Conservation (phyloP, 805 yeast species). For the Yarrowia keelungensis region DNA sequence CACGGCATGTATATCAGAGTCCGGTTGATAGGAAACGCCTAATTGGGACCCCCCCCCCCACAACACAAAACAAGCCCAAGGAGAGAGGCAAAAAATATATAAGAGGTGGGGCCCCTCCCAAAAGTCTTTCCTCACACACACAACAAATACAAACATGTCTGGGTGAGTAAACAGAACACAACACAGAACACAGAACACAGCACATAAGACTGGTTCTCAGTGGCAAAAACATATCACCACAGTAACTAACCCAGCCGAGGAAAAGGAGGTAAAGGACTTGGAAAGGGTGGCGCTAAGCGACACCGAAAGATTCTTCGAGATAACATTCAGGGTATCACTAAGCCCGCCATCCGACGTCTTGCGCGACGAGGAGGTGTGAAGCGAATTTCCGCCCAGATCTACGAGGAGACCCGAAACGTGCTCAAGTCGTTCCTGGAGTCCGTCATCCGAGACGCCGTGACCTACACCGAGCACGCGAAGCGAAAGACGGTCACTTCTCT, state of each 20-base stretch:
- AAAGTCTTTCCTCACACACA: constrained; percentile 12
- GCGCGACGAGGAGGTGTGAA: constrained; percentile 99
- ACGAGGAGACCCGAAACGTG: constrained; percentile 98
- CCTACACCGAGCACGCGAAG: constrained; percentile 99
- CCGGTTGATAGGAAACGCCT: constrained; percentile 34
- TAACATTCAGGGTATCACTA: constrained; percentile 99
- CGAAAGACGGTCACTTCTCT: constrained; percentile 99
- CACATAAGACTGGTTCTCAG: background rate
- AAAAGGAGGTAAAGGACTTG: constrained; percentile 99
- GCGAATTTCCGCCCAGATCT: constrained; percentile 98
- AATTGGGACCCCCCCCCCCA: constrained; percentile 23
- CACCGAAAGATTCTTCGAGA: constrained; percentile 99
- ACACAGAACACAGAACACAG: background rate
- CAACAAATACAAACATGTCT: constrained; percentile 66
- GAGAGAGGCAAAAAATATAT: constrained; percentile 31
- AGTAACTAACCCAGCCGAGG: constrained; percentile 71
- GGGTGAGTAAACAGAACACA: constrained; percentile 48
- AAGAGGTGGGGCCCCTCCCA: constrained; percentile 15
- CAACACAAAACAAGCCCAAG: constrained; percentile 28
- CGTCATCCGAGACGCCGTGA: constrained; percentile 98
- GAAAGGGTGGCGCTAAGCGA: constrained; percentile 99
- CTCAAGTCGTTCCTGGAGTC: constrained; percentile 94
- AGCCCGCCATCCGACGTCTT: constrained; percentile 99
- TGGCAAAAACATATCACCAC: background rate
- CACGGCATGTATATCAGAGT: constrained; percentile 36